phyloP scores from a whole-genome alignment of 805 yeast genomes.

The Sugiyamaella americana region DNA sequence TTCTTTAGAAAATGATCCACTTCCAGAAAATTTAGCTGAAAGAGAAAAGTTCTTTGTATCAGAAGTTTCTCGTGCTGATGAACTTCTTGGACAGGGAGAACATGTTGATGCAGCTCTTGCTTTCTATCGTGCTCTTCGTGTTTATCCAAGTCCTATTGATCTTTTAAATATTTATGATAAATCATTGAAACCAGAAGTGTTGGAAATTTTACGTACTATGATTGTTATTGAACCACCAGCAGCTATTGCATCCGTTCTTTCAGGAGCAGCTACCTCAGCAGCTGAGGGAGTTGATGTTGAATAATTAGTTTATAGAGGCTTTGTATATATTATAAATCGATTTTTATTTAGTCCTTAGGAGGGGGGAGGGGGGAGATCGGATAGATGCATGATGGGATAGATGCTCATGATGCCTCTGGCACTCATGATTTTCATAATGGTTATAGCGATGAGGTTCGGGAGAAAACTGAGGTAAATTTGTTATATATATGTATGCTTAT shows the following conservation, averaged over 20 bases:
- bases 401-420: too few species aligned
- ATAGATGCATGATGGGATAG: too few species aligned
- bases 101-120: constrained; percentile 72
- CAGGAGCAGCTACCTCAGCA: constrained; percentile 35
- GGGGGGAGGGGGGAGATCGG: too few species aligned
- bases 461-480: too few species aligned
- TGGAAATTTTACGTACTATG: constrained; percentile 81
- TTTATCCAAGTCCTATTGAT: constrained; percentile 93
- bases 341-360: too few species aligned
- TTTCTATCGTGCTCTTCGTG: constrained; percentile 88
- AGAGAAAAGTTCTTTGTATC: constrained; percentile 76
- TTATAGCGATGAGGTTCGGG: too few species aligned
- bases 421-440: too few species aligned
- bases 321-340: too few species aligned
- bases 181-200: constrained; percentile 73
- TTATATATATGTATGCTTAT: too few species aligned
- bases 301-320: too few species aligned
- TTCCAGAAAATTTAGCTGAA: constrained; percentile 61
- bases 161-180: constrained; percentile 85
- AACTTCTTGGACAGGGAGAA: constrained; percentile 61
- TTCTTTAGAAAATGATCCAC: constrained; percentile 65
- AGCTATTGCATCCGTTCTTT: constrained; percentile 62
- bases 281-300: constrained; percentile 2
- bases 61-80: constrained; percentile 83
- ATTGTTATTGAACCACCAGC: constrained; percentile 83